Evolutionary conservation across 306 rosid genomes (phyloP).

Genomic region (Boehmeria nivea): DNA sequence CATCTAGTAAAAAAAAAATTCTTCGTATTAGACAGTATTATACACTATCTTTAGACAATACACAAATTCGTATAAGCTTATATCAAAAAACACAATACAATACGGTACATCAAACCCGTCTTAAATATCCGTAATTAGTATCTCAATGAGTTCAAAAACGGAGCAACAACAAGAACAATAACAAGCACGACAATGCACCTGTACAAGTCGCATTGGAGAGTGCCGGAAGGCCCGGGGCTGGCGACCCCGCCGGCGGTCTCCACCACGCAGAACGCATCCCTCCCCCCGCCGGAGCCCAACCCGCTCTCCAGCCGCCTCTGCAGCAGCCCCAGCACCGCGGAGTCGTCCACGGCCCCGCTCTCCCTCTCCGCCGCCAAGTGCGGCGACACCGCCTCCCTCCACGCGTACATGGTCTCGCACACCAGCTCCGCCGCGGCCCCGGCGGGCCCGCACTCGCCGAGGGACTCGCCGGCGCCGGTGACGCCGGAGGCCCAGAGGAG

Average conservation of each 20-base stretch:
- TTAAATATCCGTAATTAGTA: too few species aligned
- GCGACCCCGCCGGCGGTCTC: conserved; percentile 97
- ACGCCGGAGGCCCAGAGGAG: conserved; percentile 44
- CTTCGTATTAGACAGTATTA: too few species aligned
- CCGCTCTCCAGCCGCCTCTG: conserved; percentile 42
- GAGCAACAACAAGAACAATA: neutral
- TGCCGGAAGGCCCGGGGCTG: conserved; percentile 89
- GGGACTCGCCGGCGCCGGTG: conserved; percentile 24
- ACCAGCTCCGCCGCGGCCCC: conserved; percentile 28
- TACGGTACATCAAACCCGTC: too few species aligned
- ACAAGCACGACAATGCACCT: conserved; percentile 35
- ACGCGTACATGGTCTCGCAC: conserved; percentile 82
- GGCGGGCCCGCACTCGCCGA: conserved; percentile 13
- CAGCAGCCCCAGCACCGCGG: conserved; percentile 38
- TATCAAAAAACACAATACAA: too few species aligned
- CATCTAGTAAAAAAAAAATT: too few species aligned
- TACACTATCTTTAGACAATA: too few species aligned
- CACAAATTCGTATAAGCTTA: too few species aligned
- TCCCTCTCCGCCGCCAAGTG: conserved; percentile 87
- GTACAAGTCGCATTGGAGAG: conserved; percentile 91
- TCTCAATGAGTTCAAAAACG: too few species aligned
- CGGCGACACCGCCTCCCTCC: conserved; percentile 83
- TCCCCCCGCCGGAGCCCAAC: conserved; percentile 23
- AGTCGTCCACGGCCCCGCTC: conserved; percentile 44
- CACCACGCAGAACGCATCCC: conserved; percentile 53